Evolutionary conservation across 495 filamentous ascomycete genomes (phyloP), one percentile per base, ranked within the genome.

Genomic region (Echria macrotheca): DNA sequence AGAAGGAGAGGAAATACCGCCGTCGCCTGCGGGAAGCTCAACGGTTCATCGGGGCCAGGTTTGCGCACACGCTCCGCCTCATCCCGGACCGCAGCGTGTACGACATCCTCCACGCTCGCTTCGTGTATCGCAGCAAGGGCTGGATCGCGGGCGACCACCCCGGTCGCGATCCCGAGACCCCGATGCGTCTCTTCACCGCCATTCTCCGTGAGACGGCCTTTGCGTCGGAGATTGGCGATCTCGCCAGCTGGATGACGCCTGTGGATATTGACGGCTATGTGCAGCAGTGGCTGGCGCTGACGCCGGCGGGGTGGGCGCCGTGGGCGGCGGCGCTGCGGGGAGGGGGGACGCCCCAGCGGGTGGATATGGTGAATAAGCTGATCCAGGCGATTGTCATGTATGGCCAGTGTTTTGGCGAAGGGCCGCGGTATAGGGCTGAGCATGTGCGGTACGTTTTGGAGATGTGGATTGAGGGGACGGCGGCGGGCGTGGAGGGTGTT

Each of bases 61-160:
- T 54, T 26, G 43, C 43, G n/a, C 37, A 28, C 9, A 54, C 38
- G 5, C 24, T 49, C 21, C 25, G 33, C 37, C 18, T 18, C 6
- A 12, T 21, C 23, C 29, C 44, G 0, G 35, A 41, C 4, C 44
- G 43, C 11, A 44, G 23, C 1, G 15, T 54, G 8, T 19, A 49
- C 51, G 51, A 54, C 32, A 29, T 54, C 38, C 44, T 54, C 51
- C 38, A 54, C 44, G 51, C 51, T 14, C 44, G 51, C 22, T 47
- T 49, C 37, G 21, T 21, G 10, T 54, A 45, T 44, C 44, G 44
- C 12, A 25, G 9, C n/a, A 47, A 35, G 8, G 51, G 51, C n/a
- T 44, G 17, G 29, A 44, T 54, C 17, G 22, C 44, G 12, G 45
- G 45, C 32, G 51, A 54, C 31, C 51, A 49, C 18, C 51, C 51